Conservation (phyloP, 2,329 filamentous ascomycete species). For the Aspergillus aculeatus region DNA sequence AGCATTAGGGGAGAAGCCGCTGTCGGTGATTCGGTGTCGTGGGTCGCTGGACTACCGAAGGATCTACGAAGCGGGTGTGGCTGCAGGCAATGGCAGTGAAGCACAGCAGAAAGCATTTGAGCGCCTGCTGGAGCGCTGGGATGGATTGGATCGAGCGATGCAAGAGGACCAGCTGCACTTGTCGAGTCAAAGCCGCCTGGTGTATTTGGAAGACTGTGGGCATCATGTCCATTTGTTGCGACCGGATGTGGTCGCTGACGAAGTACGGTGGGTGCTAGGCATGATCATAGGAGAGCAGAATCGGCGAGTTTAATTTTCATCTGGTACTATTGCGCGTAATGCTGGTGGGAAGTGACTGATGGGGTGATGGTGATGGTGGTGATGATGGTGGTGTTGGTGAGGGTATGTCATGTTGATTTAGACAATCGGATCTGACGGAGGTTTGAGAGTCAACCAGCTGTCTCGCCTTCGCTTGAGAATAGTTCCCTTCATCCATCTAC, state of each 20-base stretch:
- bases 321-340: neutral
- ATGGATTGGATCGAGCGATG: slow-evolving; percentile 25
- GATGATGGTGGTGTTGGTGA: neutral
- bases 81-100: slow-evolving; percentile 35
- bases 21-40: slow-evolving; percentile 40
- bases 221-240: slow-evolving; percentile 39
- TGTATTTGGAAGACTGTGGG: slow-evolving; percentile 36
- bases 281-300: neutral
- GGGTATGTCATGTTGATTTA: neutral
- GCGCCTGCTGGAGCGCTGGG: slow-evolving; percentile 32
- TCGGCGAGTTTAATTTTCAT: too few species aligned
- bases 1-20: slow-evolving; percentile 29
- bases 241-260: slow-evolving; percentile 39
- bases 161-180: slow-evolving; percentile 35
- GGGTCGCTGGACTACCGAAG: slow-evolving; percentile 31
- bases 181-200: slow-evolving; percentile 29
- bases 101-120: slow-evolving; percentile 30
- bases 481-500: too few species aligned
- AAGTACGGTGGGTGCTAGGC: slow-evolving; percentile 36
- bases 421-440: neutral
- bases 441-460: neutral
- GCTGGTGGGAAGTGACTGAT: neutral
- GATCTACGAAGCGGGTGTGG: slow-evolving; percentile 34
- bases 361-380: neutral
- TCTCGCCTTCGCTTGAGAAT: too few species aligned